Percentiles rank a stretch among this genome's conserved stretches.
phyloP scores from a whole-genome alignment of 1,284 basidiomycete genomes.

The Irpex sp. region DNA sequence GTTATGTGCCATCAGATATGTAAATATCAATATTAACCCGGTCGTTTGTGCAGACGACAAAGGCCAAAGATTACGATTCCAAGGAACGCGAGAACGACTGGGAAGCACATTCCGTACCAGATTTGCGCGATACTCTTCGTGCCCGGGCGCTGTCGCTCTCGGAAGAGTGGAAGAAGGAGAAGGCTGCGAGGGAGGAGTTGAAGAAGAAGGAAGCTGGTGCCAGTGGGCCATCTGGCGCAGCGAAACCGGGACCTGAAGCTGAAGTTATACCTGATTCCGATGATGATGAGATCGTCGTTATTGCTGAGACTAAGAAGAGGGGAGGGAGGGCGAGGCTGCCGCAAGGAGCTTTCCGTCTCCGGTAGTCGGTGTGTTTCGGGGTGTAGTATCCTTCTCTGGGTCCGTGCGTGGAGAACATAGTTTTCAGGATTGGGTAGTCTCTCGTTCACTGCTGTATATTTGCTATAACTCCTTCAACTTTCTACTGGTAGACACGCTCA shows the following conservation, averaged over 20 bases:
- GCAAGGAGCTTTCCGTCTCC: no score
- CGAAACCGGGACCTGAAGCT: conserved; percentile 11
- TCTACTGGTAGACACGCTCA: no score
- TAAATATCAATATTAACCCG: not conserved
- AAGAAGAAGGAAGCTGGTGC: conserved; percentile 22
- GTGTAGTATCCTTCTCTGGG: no score
- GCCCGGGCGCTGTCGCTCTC: conserved; percentile 35
- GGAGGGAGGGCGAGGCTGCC: not conserved
- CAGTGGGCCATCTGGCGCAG: conserved; percentile 9
- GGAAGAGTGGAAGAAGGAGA: conserved; percentile 38
- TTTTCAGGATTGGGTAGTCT: no score
- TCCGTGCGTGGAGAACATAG: no score
- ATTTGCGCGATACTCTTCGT: conserved; percentile 33
- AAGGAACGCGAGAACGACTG: conserved; percentile 32
- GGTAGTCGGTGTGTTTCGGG: no score
- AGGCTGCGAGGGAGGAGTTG: conserved; percentile 27
- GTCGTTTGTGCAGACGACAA: conserved; percentile 25
- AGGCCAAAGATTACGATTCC: conserved; percentile 23
- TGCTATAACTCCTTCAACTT: no score
- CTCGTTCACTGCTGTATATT: no score
- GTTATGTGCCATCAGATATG: conserved; percentile 13
- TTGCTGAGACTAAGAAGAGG: conserved; percentile 7
- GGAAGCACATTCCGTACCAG: conserved; percentile 36
- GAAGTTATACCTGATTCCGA: conserved; percentile 39
- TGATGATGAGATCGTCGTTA: conserved; percentile 40